phyloP scores from a whole-genome alignment of 2,329 filamentous ascomycete genomes.

The Zasmidium angulare region DNA sequence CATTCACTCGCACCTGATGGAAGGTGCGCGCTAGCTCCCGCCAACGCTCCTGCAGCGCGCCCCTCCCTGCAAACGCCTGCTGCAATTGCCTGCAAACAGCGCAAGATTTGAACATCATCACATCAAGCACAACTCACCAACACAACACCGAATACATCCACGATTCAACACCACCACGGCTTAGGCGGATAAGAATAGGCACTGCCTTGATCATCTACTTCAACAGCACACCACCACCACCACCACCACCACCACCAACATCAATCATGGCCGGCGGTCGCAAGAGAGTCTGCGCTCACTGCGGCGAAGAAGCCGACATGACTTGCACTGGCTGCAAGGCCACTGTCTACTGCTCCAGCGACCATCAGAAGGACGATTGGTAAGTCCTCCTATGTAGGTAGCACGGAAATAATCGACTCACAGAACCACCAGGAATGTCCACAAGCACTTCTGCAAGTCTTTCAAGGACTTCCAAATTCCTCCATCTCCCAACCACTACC shows the following conservation, averaged over 20 bases:
- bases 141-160: no score
- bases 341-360: neutral
- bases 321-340: slow-evolving; percentile 1
- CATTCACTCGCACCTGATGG: neutral
- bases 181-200: neutral
- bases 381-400: neutral
- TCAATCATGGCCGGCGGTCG: neutral
- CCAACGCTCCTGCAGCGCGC: neutral
- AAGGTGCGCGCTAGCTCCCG: neutral
- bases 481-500: neutral
- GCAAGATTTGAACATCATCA: neutral
- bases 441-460: slow-evolving; percentile 1
- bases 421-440: neutral
- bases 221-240: neutral
- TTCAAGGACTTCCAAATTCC: neutral
- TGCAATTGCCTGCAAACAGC: no score
- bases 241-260: neutral
- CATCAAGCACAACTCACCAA: neutral
- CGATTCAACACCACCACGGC: neutral
- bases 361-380: neutral
- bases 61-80: neutral
- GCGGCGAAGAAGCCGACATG: neutral
- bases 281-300: neutral
- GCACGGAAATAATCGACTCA: neutral
- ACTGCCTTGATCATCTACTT: neutral